Evolutionary conservation across 495 filamentous ascomycete genomes (phyloP).

Genomic region (Aspergillus heteromorphus): DNA sequence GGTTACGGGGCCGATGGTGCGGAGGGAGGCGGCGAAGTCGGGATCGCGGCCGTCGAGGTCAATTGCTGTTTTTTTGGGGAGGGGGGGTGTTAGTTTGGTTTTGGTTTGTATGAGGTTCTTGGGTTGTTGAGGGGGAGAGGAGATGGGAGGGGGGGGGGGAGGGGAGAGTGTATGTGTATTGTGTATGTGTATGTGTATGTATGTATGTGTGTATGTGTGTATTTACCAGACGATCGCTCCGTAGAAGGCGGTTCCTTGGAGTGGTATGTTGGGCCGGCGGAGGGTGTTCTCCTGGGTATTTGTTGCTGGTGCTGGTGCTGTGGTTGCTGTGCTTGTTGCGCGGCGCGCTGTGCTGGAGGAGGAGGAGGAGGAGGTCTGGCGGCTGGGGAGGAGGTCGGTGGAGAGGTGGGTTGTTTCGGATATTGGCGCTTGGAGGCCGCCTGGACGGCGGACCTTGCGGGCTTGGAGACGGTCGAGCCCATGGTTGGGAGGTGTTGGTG

Average conservation of each 20-base stretch:
- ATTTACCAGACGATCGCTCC: background rate
- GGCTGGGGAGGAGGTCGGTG: constrained; percentile 22
- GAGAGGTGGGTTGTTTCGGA: constrained; percentile 42
- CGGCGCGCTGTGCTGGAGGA: too few relatives aligned
- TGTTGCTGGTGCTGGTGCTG: constrained; percentile 12
- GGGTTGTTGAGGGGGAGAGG: too few relatives aligned
- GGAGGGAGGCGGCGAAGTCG: constrained; percentile 56
- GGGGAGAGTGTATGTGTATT: background rate
- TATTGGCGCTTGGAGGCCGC: constrained; percentile 51
- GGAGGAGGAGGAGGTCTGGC: constrained; percentile 30
- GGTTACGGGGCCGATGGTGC: constrained; percentile 58
- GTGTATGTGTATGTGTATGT: too few relatives aligned
- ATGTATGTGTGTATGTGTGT: too few relatives aligned
- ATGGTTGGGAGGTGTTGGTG: constrained; percentile 28
- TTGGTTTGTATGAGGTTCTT: too few relatives aligned
- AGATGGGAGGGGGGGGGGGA: background rate
- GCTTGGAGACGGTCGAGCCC: constrained; percentile 62
- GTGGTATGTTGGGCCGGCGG: constrained; percentile 32
- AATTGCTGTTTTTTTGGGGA: constrained; percentile 47
- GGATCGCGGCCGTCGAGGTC: constrained; percentile 63
- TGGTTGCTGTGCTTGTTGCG: constrained; percentile 13
- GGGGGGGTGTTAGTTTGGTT: constrained; percentile 11
- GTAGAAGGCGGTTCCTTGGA: constrained; percentile 10
- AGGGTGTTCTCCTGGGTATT: constrained; percentile 24
- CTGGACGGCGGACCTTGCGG: constrained; percentile 47